Evolutionary conservation across 768 basidiomycete genomes (phyloP), one percentile per base, ranked within the genome.

Genomic region (Pholiota molesta): DNA sequence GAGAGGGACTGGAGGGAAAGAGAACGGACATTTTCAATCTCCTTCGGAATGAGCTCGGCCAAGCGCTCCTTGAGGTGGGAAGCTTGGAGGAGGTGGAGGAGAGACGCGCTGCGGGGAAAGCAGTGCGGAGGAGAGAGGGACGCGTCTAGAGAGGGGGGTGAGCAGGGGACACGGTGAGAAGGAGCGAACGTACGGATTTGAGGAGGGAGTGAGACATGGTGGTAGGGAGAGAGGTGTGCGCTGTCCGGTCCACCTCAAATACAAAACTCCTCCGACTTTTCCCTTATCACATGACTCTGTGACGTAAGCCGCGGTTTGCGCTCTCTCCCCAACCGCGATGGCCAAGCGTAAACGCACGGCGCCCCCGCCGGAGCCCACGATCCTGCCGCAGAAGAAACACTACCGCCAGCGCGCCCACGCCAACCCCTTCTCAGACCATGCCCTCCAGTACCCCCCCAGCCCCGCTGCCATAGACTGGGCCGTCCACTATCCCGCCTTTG

Each of bases 1-100:
- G 1, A 54, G 37, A 17, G 44, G 11, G 19, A 33, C 61, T 21
- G 21, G 51, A 6, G 40, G 62, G 52, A 63, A 21, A 26, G 19
- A 31, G 10, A 31, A 71, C 81, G 52, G 52, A 90, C 90, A 72
- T 87, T 86, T 73, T 91, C 90, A 60, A 89, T 84, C 73, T 97
- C 90, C 64, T 83, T 81, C 61, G 97, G 97, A 70, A 99, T 98
- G 76, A 98, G 87, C 78, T 97, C 93, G 35, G 92, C 86, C 63
- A 99, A 83, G 56, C 94, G 86, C 78, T 98, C 95, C 81, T 96
- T 97, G 73, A 99, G 85, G 93, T 87, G 62, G 85, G 82, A 47
- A 85, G 85, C 76, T 89, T 91, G 31, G 85, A 72, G 47, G 81
- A 77, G 16, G 88, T 81, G n/a, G 90, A 89, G 52, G 85, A 86